Base-by-base conservation (phyloP, 1,284 basidiomycete genomes). In the Peniophora sp. region DNA sequence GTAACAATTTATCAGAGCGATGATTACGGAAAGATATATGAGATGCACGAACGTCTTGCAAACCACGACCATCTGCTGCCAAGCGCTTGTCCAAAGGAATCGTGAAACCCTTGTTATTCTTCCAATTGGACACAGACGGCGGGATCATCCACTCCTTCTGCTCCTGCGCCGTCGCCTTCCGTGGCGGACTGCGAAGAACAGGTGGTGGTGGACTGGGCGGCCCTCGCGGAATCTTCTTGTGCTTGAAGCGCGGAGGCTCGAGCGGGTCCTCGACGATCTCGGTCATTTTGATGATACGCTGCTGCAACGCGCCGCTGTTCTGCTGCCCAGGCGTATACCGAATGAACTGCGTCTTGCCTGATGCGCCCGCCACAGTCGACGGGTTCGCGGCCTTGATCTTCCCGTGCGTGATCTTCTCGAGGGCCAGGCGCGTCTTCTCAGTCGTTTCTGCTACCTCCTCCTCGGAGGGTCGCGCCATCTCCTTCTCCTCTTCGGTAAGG, bases 91-190 rank as follows among this genome's bases (percentile, higher is more conserved):
- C 97, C 22, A 99, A 78, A 24, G 97, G 95, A 60, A 99, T 98
- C 3, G 96, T 99, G 70, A 96, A 99, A 78, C 97, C 97, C 71
- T 98, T 98, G 83, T 99, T 98, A 76, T 99, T 99, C 77, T 99
- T 99, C 97, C 97, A 99, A 71, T 99, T 99, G 32, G 94, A 97
- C 56, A 99, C 97, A 68, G 94, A 98, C 16, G 97, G 97, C 2
- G 97, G 97, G 51, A 99, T 98, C 94, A 97, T 97, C 97, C 97
- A 98, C 62, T 98, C 96, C 69, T 98, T 98, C 70, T 98, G 96
- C 65, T 99, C 97, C 54, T 93, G 89, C 2, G 92, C 91, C 0
- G 96, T 97, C 2, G 92, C 92, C 61, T 97, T 96, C 51, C 97
- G 79, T 5, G 97, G 97, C 2, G 97, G 97, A 71, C 90, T 94